Base-by-base conservation (phyloP, 2,329 filamentous ascomycete species). In the Talaromyces sp. region DNA sequence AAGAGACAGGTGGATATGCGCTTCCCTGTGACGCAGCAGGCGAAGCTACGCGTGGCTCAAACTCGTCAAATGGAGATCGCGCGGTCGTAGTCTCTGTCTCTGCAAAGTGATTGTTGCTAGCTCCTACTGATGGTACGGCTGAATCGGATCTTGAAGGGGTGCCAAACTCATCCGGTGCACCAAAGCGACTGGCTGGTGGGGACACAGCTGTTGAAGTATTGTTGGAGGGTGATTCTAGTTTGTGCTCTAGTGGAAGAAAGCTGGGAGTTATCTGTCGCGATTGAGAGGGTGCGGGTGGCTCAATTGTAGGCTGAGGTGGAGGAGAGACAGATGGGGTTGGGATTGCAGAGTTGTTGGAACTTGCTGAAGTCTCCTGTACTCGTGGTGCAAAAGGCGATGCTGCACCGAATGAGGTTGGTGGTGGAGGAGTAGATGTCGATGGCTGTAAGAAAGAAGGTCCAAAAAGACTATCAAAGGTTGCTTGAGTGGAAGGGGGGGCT, bases 401-500 rank as follows among this genome's bases (percentile, higher is more conserved):
- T 3, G 80, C 84, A 72, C 87, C 84, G 79, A 92, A 91, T 6
- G 86, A 86, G 13, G 86, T 87, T 35, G 77, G 77, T 10, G 85
- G 83, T 16, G 83, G 83, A 24, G 82, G 81, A 54, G 75, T 76
- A n/a, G 72, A 72, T 48, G 73, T 73, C 7, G 76, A 76, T 48
- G 79, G 82, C 62, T 82, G 80, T 16, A 80, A 79, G 71, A 88
- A 88, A 1, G 89, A 83, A 56, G 89, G 88, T 1, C 92, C 92
- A 76, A 96, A 97, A 52, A 97, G 88, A 72, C 90, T 93, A 74
- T 96, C 92, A 76, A 96, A 96, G 3, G 88, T 88, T 77, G 85
- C 88, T 68, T 91, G 88, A 58, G 83, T 82, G 64, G 82, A 80
- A 11, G 83, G 79, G 7, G 83, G 79, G 52, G 82, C 81, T 31